phyloP scores from a whole-genome alignment of 1,139 yeast species.

The Magnusiomyces ingens region DNA sequence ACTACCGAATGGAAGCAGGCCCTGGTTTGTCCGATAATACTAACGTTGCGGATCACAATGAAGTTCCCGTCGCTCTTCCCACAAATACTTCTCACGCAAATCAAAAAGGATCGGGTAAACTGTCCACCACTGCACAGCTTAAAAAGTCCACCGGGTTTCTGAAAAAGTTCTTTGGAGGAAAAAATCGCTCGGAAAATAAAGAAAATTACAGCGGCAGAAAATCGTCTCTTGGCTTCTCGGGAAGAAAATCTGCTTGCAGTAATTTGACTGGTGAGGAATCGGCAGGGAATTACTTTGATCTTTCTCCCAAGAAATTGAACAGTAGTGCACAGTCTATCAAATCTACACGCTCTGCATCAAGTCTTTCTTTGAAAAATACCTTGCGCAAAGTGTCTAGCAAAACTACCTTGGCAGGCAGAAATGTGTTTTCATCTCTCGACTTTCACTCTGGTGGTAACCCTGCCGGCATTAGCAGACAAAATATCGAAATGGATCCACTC shows the following conservation, averaged over 20 bases:
- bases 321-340: not conserved
- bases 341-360: conserved; percentile 2
- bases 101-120: not conserved
- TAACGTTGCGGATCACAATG: conserved; percentile 9
- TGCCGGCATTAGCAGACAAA: conserved; percentile 1
- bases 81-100: conserved; percentile 15
- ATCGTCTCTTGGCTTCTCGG: no score
- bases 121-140: conserved; percentile 20
- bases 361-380: not conserved
- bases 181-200: no score
- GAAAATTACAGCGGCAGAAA: no score
- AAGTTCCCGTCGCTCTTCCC: conserved; percentile 26
- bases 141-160: conserved; percentile 43
- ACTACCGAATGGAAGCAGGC: conserved; percentile 9
- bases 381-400: conserved; percentile 4
- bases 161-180: conserved; percentile 41
- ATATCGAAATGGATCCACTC: not conserved
- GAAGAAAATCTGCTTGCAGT: no score
- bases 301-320: not conserved
- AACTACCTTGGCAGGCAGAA: not conserved
- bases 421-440: conserved; percentile 1
- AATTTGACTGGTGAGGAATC: no score
- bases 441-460: not conserved
- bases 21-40: not conserved
- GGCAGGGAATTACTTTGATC: not conserved